Base-by-base conservation (phyloP, 2,329 filamentous ascomycete species). In the Talaromyces sp. region DNA sequence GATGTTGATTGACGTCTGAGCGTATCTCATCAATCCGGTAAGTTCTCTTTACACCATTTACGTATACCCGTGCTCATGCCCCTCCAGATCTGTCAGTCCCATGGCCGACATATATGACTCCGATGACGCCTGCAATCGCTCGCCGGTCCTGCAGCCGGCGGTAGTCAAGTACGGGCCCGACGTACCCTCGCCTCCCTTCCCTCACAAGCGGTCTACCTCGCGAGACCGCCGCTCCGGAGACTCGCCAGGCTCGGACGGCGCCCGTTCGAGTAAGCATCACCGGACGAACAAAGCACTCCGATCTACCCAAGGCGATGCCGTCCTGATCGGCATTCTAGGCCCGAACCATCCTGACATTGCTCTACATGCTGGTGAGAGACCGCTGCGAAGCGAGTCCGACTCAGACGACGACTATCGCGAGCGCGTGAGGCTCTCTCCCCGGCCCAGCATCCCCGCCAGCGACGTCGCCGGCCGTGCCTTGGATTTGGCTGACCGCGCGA, bases 341-440 rank as follows among this genome's bases (percentile, higher is more conserved):
- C 85, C 86, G 69, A 85, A 86, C 70, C 80, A 80, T 66, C 86
- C 84, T 57, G 87, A 92, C 57, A 83, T 91, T 69, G 87, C 87
- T 77, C 76, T 65, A 71, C 49, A 77, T 69, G 88, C 85, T 61
- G 83, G 81, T 65, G 76, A 78, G 64, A 72, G 81, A 65, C 80
- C 84, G 25, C 77, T 90, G 55, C 73, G 44, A 52, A 19, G 44
- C 22, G 56, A 59, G 11, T 56, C 57, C 19, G 71, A 75, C 59
- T 78, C 78, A 53, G 59, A 62, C 28, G 44, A 62, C 33, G 61
- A 63, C 33, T 57, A 44, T 10, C 42, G 61, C 42, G 55, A 19
- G n/a, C 60, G 44, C 19, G 52, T 25, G 4, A 53, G 30, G 39
- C 39, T 54, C 19, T 53, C 57, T 42, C 28, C 56, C 52, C 47